phyloP scores from a whole-genome alignment of 2,329 filamentous ascomycete genomes.

The Cladosporium phlei region DNA sequence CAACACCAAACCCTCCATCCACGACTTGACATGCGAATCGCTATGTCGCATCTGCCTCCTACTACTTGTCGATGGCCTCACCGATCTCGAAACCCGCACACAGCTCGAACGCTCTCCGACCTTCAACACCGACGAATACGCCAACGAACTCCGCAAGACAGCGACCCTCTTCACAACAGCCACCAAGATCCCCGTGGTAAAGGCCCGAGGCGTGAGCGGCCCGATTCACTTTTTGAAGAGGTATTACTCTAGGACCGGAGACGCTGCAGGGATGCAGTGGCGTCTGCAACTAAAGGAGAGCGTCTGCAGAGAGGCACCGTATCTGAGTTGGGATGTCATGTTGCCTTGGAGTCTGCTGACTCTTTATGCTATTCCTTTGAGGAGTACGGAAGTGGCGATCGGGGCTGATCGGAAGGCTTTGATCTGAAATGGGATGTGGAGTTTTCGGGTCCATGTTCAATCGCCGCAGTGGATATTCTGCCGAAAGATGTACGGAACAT shows the following conservation, averaged over 20 bases:
- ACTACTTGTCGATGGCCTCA: not conserved
- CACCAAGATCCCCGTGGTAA: not conserved
- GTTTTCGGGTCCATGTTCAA: too few relatives aligned
- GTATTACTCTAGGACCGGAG: not conserved
- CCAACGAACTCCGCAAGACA: not conserved
- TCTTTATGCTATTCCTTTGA: too few relatives aligned
- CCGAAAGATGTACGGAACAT: too few relatives aligned
- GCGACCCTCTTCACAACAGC: not conserved
- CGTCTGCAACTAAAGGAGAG: not conserved
- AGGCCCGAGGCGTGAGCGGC: not conserved
- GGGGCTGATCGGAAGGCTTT: too few relatives aligned
- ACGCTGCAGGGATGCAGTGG: not conserved
- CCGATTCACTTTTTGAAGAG: conserved; percentile 1
- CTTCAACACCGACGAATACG: not conserved
- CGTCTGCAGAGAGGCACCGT: not conserved
- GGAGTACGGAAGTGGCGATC: too few relatives aligned
- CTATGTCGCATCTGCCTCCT: conserved; percentile 5
- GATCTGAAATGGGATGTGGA: too few relatives aligned
- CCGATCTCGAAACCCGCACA: not conserved
- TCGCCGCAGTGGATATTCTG: too few relatives aligned
- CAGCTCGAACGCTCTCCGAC: not conserved
- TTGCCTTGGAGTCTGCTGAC: conserved; percentile 2
- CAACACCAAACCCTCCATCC: not conserved
- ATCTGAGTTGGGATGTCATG: conserved; percentile 7
- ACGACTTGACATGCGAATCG: conserved; percentile 3